Evolutionary conservation across 441 rosid species (phyloP).

Genomic region (Erysimum cheiri): DNA sequence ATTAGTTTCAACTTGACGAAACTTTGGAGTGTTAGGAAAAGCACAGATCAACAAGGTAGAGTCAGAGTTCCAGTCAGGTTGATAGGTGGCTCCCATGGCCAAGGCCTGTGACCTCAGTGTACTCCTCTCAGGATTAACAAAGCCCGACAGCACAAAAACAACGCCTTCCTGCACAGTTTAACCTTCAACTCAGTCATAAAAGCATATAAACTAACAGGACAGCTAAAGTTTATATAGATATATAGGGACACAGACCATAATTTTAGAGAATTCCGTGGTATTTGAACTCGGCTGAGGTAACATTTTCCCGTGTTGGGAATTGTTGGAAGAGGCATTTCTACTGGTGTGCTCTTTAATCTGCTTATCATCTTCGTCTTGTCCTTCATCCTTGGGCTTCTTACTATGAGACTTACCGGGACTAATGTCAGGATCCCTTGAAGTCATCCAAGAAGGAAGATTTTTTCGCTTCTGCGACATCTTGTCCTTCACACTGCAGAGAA

Average conservation of each 20-base stretch:
- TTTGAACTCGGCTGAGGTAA: slow-evolving; percentile 32
- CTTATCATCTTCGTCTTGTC: background rate
- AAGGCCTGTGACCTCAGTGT: slow-evolving; percentile 82
- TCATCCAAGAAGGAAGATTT: slow-evolving; percentile 92
- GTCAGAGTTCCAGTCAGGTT: slow-evolving; percentile 82
- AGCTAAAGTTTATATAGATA: background rate
- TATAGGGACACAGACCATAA: slow-evolving; percentile 55
- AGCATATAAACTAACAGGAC: slow-evolving; percentile 26
- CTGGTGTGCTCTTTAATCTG: slow-evolving; percentile 30
- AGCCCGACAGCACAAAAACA: slow-evolving; percentile 84
- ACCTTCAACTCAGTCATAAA: slow-evolving; percentile 8
- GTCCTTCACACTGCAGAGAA: slow-evolving; percentile 15
- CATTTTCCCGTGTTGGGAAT: background rate
- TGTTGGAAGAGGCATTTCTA: slow-evolving; percentile 24
- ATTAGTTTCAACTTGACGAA: slow-evolving; percentile 79
- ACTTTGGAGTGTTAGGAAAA: slow-evolving; percentile 90
- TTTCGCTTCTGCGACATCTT: slow-evolving; percentile 55
- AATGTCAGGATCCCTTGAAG: slow-evolving; percentile 46
- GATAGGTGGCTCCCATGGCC: slow-evolving; percentile 89
- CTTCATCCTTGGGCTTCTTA: slow-evolving; percentile 47
- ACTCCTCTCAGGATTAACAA: slow-evolving; percentile 88
- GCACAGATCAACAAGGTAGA: slow-evolving; percentile 90
- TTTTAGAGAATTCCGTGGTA: slow-evolving; percentile 50
- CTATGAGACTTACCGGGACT: slow-evolving; percentile 35
- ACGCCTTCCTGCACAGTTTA: slow-evolving; percentile 77